Conservation (phyloP, 2,329 filamentous ascomycete genomes). For the Penicillium sp. region DNA sequence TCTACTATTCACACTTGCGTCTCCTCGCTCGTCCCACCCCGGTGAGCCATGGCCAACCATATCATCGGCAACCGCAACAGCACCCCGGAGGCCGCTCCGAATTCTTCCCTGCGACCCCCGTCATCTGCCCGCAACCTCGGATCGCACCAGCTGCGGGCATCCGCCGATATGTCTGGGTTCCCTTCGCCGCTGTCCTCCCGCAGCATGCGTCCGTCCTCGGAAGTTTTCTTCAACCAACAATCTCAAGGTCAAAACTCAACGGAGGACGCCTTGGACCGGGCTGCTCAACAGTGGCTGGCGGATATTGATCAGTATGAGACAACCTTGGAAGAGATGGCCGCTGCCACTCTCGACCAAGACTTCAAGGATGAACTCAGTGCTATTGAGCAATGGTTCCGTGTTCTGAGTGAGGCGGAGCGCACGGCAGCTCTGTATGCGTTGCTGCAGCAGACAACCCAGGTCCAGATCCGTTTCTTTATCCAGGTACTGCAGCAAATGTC, state of each 20-base stretch:
- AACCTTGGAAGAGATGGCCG: slow-evolving; percentile 98
- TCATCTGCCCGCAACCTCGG: slow-evolving; percentile 79
- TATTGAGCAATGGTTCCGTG: slow-evolving; percentile 99
- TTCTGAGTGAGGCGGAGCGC: slow-evolving; percentile 92
- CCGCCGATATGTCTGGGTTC: slow-evolving; percentile 92
- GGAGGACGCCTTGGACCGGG: slow-evolving; percentile 89
- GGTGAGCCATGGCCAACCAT: slow-evolving; percentile 61
- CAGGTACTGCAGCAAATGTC: slow-evolving; percentile 99
- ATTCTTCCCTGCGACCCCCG: slow-evolving; percentile 78
- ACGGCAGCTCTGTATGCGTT: slow-evolving; percentile 94
- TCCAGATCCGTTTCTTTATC: slow-evolving; percentile 99
- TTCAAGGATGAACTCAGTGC: slow-evolving; percentile 99
- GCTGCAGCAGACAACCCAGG: slow-evolving; percentile 96
- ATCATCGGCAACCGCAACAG: slow-evolving; percentile 88
- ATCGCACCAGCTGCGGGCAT: slow-evolving; percentile 86
- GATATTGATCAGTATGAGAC: slow-evolving; percentile 99
- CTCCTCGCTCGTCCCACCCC: slow-evolving; percentile 10
- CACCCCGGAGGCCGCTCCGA: slow-evolving; percentile 82
- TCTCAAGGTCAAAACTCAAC: slow-evolving; percentile 67
- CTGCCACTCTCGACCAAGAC: slow-evolving; percentile 96
- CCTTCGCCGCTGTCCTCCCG: slow-evolving; percentile 72
- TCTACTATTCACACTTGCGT: slow-evolving; percentile 35
- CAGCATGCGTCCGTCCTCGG: slow-evolving; percentile 86
- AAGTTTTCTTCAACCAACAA: slow-evolving; percentile 84
- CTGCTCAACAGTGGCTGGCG: slow-evolving; percentile 97